Evolutionary conservation across 306 rosid species (phyloP).

Genomic region (Astragalus membranaceus): DNA sequence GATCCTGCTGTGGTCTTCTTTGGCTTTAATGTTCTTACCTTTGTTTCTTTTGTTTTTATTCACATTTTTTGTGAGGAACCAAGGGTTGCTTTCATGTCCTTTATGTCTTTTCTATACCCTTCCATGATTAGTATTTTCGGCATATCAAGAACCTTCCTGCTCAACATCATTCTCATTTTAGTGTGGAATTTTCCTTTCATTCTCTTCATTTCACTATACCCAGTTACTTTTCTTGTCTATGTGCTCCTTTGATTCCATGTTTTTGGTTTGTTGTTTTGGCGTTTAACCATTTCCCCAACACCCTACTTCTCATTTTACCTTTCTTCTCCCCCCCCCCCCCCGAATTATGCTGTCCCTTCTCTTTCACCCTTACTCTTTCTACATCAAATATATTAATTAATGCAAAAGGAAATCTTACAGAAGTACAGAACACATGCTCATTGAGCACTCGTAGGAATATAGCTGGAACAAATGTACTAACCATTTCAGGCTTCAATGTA

Average conservation of each 20-base stretch:
- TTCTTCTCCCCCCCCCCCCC: not conserved
- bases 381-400: not conserved
- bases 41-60: conserved; percentile 35
- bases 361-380: not conserved
- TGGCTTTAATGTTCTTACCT: conserved; percentile 28
- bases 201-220: not conserved
- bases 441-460: not conserved
- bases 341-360: not conserved
- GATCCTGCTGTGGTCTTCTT: conserved; percentile 39
- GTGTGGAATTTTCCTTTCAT: conserved; percentile 27
- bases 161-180: conserved; percentile 36
- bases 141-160: conserved; percentile 16
- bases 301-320: not conserved
- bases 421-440: not conserved
- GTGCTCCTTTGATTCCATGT: conserved; percentile 32
- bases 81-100: conserved; percentile 37
- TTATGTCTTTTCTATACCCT: conserved; percentile 24
- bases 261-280: conserved; percentile 27
- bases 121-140: conserved; percentile 17
- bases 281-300: not conserved
- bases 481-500: conserved; percentile 76
- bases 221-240: not conserved
- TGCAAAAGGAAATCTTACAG: conserved; percentile 5
- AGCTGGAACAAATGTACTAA: conserved; percentile 27
- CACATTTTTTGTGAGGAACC: conserved; percentile 34